Conservation (phyloP, 805 yeast genomes). For the Ogataea polymorpha region DNA sequence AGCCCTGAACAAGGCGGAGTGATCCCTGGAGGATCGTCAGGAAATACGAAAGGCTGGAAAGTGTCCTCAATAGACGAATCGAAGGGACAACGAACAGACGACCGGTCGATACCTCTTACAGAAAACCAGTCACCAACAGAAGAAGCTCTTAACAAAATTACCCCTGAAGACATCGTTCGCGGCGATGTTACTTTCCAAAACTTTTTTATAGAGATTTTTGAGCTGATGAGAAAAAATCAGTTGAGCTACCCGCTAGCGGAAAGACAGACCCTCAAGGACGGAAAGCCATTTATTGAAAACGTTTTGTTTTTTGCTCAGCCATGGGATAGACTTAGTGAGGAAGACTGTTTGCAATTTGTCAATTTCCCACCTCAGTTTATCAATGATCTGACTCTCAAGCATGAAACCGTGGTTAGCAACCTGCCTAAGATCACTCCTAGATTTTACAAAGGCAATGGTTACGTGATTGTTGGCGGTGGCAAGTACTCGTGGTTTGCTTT, state of each 20-base stretch:
- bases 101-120: constrained; percentile 29
- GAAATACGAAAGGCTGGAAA: constrained; percentile 24
- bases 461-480: constrained; percentile 81
- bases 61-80: constrained; percentile 23
- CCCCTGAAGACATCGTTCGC: constrained; percentile 28
- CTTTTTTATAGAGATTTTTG: constrained; percentile 31
- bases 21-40: constrained; percentile 28
- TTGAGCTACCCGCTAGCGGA: constrained; percentile 32
- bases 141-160: constrained; percentile 27
- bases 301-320: constrained; percentile 29
- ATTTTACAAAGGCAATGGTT: constrained; percentile 40
- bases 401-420: constrained; percentile 29
- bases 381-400: constrained; percentile 33
- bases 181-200: constrained; percentile 34
- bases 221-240: constrained; percentile 29
- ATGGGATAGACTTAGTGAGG: constrained; percentile 27
- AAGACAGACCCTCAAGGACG: constrained; percentile 29
- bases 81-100: constrained; percentile 26
- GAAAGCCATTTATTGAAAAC: constrained; percentile 34
- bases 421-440: constrained; percentile 29
- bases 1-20: constrained; percentile 18
- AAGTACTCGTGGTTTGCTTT: constrained; percentile 69
- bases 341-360: constrained; percentile 24
- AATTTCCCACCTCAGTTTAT: constrained; percentile 32
- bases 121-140: constrained; percentile 26